phyloP scores from a whole-genome alignment of 345 rosid genomes.

The Psidium friedrichsthalianum region DNA sequence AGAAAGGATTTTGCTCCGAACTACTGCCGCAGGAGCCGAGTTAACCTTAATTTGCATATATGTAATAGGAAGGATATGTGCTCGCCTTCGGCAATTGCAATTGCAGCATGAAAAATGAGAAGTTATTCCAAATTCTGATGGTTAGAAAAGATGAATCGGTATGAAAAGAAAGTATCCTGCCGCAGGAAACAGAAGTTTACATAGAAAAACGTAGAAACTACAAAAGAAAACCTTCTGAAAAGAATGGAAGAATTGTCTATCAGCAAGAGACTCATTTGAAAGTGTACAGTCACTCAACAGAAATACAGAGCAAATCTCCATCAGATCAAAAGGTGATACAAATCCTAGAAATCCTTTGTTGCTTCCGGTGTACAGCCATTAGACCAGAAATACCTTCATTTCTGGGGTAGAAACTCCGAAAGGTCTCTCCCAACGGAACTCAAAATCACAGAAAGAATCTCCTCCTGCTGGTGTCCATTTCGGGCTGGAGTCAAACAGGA shows the following conservation, averaged over 20 bases:
- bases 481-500: slow-evolving; percentile 37
- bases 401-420: not conserved
- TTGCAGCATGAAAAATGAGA: not conserved
- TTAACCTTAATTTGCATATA: slow-evolving; percentile 43
- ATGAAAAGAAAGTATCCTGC: not conserved
- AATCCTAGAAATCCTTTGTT: not conserved
- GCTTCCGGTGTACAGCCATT: not conserved
- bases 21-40: slow-evolving; percentile 31
- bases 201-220: not conserved
- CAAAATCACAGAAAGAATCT: slow-evolving; percentile 73
- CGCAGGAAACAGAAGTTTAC: not conserved
- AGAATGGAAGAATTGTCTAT: not conserved
- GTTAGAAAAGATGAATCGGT: not conserved
- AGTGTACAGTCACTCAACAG: not conserved
- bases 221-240: not conserved
- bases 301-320: not conserved
- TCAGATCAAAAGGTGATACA: not conserved
- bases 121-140: not conserved
- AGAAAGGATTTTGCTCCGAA: slow-evolving; percentile 18
- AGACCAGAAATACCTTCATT: not conserved
- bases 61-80: slow-evolving; percentile 14
- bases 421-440: not conserved
- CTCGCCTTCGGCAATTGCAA: not conserved
- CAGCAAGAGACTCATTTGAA: not conserved
- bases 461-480: slow-evolving; percentile 94